Conservation (phyloP, 306 rosid genomes). For the Casuarina cunninghamiana region DNA sequence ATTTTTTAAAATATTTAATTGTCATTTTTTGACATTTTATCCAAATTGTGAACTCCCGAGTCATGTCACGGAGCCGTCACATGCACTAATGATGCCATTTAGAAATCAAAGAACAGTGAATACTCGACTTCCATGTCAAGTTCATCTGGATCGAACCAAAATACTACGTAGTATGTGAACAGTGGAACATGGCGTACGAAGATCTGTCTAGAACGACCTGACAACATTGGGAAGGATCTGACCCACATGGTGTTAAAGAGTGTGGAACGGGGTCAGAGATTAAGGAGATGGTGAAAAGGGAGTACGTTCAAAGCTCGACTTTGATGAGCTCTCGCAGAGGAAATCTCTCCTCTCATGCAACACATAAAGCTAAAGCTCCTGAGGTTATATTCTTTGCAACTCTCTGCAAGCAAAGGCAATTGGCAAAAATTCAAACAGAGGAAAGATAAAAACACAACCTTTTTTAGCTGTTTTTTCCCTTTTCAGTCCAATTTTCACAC, state of each 20-base stretch:
- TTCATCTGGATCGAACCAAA: too few species aligned
- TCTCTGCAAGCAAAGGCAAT: conserved; percentile 84
- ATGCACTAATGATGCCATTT: not conserved
- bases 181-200: conserved; percentile 23
- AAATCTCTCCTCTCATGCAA: conserved; percentile 50
- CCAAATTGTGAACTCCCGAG: not conserved
- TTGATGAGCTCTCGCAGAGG: conserved; percentile 32
- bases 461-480: conserved; percentile 28
- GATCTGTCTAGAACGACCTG: conserved; percentile 24
- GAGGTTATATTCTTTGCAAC: conserved; percentile 87
- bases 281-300: conserved; percentile 41
- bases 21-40: conserved; percentile 7
- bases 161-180: not conserved
- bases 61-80: not conserved
- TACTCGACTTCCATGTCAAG: not conserved
- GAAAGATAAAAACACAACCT: conserved; percentile 53
- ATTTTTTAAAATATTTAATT: not conserved
- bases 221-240: conserved; percentile 12
- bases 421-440: conserved; percentile 55
- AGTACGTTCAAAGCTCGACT: conserved; percentile 51
- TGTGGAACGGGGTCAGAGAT: conserved; percentile 41
- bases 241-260: conserved; percentile 57
- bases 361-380: conserved; percentile 59
- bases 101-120: not conserved
- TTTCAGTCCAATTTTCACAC: conserved; percentile 57